phyloP scores from a whole-genome alignment of 352 stramenopile genomes.

The Phytophthora sp. region DNA sequence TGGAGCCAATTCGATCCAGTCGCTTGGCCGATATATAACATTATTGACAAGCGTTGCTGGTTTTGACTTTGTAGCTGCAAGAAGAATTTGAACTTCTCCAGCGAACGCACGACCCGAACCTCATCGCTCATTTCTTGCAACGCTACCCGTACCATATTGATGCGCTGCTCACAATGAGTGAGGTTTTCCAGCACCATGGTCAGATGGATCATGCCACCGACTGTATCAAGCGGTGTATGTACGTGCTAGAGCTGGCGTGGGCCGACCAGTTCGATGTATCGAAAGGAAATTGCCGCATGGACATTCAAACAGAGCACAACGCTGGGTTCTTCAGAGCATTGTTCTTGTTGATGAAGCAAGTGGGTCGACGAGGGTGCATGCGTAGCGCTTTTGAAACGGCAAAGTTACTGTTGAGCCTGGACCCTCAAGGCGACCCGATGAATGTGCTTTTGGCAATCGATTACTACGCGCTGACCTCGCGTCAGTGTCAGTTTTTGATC shows the following conservation, averaged over 20 bases:
- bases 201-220: conserved; percentile 87
- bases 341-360: conserved; percentile 86
- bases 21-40: neutral
- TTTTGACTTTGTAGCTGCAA: conserved; percentile 49
- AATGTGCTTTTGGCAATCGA: conserved; percentile 81
- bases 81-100: conserved; percentile 86
- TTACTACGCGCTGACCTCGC: conserved; percentile 83
- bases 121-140: conserved; percentile 82
- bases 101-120: conserved; percentile 83
- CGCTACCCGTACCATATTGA: conserved; percentile 88
- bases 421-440: conserved; percentile 83
- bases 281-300: conserved; percentile 85
- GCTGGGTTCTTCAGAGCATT: conserved; percentile 75
- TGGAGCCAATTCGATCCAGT: neutral
- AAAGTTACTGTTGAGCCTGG: conserved; percentile 74
- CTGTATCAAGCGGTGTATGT: conserved; percentile 89
- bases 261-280: conserved; percentile 84
- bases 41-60: neutral
- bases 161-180: conserved; percentile 84
- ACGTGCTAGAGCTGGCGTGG: conserved; percentile 83
- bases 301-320: conserved; percentile 81
- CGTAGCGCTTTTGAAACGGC: conserved; percentile 87
- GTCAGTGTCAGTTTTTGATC: conserved; percentile 82
- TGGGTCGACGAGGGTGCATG: conserved; percentile 80
- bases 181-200: conserved; percentile 88